Evolutionary conservation across 2,329 filamentous ascomycete genomes (phyloP).

Genomic region (Colletotrichum gloeosporioides): DNA sequence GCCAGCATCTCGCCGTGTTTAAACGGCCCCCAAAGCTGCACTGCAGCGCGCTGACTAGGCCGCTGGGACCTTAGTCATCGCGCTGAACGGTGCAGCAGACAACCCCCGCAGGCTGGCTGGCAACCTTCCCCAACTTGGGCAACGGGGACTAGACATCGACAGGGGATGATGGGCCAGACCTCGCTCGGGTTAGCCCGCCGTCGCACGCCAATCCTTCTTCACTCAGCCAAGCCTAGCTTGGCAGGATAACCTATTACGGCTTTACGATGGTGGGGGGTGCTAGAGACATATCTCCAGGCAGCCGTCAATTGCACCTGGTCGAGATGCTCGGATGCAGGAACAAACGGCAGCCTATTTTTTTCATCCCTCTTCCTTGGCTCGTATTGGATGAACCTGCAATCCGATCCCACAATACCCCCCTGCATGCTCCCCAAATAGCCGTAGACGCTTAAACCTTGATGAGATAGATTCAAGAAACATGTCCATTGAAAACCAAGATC

Average conservation of each 20-base stretch:
- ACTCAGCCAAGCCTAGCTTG: background rate
- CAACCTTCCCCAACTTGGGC: background rate
- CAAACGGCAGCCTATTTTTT: background rate
- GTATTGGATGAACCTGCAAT: conserved; percentile 7
- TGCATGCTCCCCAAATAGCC: background rate
- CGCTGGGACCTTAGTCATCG: background rate
- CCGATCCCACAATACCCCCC: background rate
- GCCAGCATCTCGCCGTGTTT: fast-evolving
- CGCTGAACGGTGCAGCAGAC: background rate
- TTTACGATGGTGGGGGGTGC: background rate
- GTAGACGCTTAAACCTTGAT: background rate
- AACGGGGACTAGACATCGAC: background rate
- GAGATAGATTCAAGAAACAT: background rate
- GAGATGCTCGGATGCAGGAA: background rate
- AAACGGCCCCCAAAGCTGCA: background rate
- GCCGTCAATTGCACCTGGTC: background rate
- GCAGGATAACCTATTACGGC: background rate
- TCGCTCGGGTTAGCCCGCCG: background rate
- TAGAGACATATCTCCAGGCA: conserved; percentile 1
- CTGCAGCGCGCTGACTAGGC: background rate
- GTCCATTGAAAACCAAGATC: background rate
- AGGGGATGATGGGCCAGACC: background rate
- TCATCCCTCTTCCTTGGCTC: background rate
- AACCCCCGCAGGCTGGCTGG: background rate
- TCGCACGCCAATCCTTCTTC: background rate